phyloP scores from a whole-genome alignment of 2,329 filamentous ascomycete species.

The Epichloe scottii region DNA sequence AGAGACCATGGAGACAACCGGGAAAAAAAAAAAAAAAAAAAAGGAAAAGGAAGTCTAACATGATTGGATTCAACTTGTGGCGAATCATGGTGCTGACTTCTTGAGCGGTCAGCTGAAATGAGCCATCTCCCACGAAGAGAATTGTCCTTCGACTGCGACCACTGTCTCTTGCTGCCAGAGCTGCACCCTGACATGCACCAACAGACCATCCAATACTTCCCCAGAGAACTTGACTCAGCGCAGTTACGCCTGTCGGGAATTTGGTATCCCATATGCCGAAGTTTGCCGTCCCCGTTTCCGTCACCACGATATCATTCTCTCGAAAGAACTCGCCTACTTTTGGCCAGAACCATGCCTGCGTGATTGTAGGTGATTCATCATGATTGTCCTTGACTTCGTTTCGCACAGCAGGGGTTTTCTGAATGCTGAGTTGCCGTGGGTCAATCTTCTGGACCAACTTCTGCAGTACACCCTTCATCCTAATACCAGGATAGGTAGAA shows the following conservation, averaged over 20 bases:
- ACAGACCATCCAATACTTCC: constrained; percentile 52
- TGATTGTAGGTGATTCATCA: constrained; percentile 37
- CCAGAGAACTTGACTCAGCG: constrained; percentile 69
- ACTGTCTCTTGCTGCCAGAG: constrained; percentile 59
- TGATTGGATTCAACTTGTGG: constrained; percentile 60
- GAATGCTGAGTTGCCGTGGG: constrained; percentile 42
- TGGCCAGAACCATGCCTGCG: constrained; percentile 68
- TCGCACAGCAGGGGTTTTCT: constrained; percentile 38
- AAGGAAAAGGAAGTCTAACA: constrained; percentile 34
- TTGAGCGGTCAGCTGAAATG: constrained; percentile 73
- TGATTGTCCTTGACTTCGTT: constrained; percentile 34
- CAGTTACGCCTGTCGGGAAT: constrained; percentile 66
- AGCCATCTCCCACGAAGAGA: constrained; percentile 81
- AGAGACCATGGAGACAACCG: not conserved
- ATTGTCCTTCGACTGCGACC: constrained; percentile 53
- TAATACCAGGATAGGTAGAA: constrained; percentile 64
- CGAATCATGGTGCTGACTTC: constrained; percentile 76
- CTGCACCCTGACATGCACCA: constrained; percentile 50
- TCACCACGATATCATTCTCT: constrained; percentile 65
- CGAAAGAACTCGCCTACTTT: constrained; percentile 59
- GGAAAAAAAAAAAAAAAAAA: not conserved
- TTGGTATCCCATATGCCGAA: constrained; percentile 80
- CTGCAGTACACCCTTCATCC: constrained; percentile 65
- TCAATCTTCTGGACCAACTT: constrained; percentile 53
- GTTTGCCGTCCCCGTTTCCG: constrained; percentile 78